These are phyloP conservation scores for Eucalyptus tenuipes DNA, from an alignment of 345 rosid species.

Conservation along the genomic window DNA sequence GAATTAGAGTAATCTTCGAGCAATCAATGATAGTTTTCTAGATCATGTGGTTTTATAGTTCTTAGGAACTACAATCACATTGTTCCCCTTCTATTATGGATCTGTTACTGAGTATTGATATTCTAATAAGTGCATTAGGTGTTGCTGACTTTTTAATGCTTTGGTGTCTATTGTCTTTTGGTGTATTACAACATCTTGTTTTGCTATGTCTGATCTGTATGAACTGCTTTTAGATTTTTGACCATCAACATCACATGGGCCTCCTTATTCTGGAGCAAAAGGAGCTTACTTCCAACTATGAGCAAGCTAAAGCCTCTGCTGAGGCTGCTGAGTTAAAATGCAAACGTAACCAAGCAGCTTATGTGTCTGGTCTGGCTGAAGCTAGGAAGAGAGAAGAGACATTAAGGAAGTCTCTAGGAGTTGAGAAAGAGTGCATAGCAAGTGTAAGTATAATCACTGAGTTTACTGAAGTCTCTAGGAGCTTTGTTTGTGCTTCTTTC, in stretches of 20 bases:
- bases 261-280: slow-evolving; percentile 73
- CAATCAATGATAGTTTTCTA: neutral
- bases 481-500: neutral
- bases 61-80: neutral
- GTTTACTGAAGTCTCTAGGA: neutral
- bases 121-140: neutral
- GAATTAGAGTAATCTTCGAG: neutral
- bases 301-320: slow-evolving; percentile 54
- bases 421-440: slow-evolving; percentile 77
- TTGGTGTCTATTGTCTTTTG: neutral
- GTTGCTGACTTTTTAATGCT: neutral
- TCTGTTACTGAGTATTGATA: neutral
- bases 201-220: neutral
- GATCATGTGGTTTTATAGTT: neutral
- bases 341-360: slow-evolving; percentile 57
- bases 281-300: slow-evolving; percentile 43
- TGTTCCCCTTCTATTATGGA: neutral
- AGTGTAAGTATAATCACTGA: slow-evolving; percentile 44
- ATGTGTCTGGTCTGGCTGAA: slow-evolving; percentile 55
- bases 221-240: slow-evolving; percentile 47
- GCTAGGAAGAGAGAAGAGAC: slow-evolving; percentile 69
- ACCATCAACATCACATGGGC: slow-evolving; percentile 94
- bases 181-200: neutral
- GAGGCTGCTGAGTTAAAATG: slow-evolving; percentile 51
- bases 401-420: slow-evolving; percentile 73